phyloP scores from a whole-genome alignment of 345 rosid genomes.

The Cardiospermum halicacabum region DNA sequence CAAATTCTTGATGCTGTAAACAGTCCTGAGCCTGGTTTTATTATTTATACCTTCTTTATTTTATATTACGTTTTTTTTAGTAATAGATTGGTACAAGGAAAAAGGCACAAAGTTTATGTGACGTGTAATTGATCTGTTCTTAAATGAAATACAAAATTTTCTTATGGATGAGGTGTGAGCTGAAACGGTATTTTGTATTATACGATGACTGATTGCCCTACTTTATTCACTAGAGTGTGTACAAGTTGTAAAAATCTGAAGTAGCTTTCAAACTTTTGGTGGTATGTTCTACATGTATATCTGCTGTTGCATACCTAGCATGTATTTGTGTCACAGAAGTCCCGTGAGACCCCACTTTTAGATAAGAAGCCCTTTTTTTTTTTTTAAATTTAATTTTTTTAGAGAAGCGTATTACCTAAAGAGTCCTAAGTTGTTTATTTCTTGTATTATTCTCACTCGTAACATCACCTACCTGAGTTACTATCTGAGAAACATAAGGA shows the following conservation, averaged over 20 bases:
- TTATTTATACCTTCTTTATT: too few relatives aligned
- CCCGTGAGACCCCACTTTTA: constrained; percentile 15
- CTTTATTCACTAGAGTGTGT: too few relatives aligned
- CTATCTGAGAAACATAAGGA: constrained; percentile 4
- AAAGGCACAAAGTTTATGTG: not conserved
- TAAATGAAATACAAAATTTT: too few relatives aligned
- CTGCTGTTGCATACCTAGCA: not conserved
- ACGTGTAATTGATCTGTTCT: too few relatives aligned
- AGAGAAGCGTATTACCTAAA: not conserved
- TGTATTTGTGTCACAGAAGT: not conserved
- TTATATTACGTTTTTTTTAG: too few relatives aligned
- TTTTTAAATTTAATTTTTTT: not conserved
- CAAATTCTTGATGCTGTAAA: not conserved
- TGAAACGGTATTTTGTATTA: too few relatives aligned
- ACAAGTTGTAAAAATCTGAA: not conserved
- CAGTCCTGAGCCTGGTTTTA: too few relatives aligned
- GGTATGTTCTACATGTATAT: constrained; percentile 1
- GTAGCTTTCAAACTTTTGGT: constrained; percentile 1
- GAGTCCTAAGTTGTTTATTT: not conserved
- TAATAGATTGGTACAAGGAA: too few relatives aligned
- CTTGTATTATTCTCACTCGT: not conserved
- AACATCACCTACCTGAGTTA: too few relatives aligned
- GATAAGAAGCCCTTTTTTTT: not conserved
- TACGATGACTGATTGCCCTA: too few relatives aligned
- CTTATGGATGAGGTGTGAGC: too few relatives aligned